Conservation (phyloP, 2,329 filamentous ascomycete species). For the Cladophialophora chaetospira region DNA sequence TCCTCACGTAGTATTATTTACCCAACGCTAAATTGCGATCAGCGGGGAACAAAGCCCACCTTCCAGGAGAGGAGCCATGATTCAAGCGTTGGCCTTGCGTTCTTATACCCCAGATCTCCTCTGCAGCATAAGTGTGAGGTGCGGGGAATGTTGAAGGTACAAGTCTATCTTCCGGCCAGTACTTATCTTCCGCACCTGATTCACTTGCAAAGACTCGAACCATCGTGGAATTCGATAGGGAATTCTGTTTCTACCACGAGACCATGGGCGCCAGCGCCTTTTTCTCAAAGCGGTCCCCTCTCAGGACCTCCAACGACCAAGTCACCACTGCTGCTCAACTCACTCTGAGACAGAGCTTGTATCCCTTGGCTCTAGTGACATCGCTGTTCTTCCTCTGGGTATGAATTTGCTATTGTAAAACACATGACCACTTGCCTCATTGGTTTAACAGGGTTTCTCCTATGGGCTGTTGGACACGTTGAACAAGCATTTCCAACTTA, state of each 20-base stretch:
- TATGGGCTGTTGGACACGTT: slow-evolving; percentile 52
- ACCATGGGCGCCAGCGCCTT: neutral
- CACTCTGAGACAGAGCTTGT: slow-evolving; percentile 47
- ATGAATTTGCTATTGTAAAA: neutral
- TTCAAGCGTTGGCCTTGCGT: neutral
- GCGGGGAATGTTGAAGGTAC: neutral
- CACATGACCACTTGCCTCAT: neutral
- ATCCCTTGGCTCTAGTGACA: slow-evolving; percentile 48
- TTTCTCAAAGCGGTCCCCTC: neutral
- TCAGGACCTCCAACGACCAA: slow-evolving; percentile 15
- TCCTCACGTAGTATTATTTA: neutral
- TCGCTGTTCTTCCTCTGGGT: slow-evolving; percentile 57
- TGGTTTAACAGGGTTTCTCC: slow-evolving; percentile 44
- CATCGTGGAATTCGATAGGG: neutral
- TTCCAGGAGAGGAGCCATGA: neutral
- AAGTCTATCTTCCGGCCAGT: neutral
- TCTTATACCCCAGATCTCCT: neutral
- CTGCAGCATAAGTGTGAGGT: neutral
- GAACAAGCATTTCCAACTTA: slow-evolving; percentile 61
- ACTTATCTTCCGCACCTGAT: neutral
- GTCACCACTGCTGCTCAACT: slow-evolving; percentile 43
- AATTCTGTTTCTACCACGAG: neutral
- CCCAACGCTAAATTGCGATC: neutral
- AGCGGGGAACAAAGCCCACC: neutral
- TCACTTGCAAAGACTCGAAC: neutral